Evolutionary conservation across 768 basidiomycete genomes (phyloP), one percentile per base, ranked within the genome.

Genomic region (Paxillus rubicundulus): DNA sequence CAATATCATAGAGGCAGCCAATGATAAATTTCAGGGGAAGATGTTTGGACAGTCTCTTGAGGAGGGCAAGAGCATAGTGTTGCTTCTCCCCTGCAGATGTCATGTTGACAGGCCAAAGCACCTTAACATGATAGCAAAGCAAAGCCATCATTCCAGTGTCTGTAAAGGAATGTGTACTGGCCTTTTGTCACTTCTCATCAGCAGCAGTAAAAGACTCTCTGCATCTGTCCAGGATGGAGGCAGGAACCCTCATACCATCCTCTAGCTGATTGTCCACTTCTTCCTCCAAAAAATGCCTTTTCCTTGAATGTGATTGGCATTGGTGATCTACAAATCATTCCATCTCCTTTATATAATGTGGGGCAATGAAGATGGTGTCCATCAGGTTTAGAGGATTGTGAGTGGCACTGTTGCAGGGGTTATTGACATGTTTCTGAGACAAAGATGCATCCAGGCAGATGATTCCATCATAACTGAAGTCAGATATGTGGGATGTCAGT

Each of bases 61-160:
- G 20, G 8, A 51, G 13, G 1, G 59, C 34, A 14, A 60, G 52
- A 24, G 58, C 53, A 30, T 60, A 59, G 21, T 55, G 45, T 30
- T 60, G 59, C 30, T 53, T 50, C 45, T 60, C 59, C 21, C 58
- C 59, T 9, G 46, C 34, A 2, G 53, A 47, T 9, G 13, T 55
- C 72, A 77, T n/a, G n/a, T n/a, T n/a, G n/a, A n/a, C n/a, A n/a
- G n/a, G n/a, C n/a, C n/a, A n/a, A n/a, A n/a, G n/a, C n/a, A 37
- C 37, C 14, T 10, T 5, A 37, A n/a, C 67, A 32, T 77, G 74
- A 1, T 66, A 55, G 52, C 73, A 75, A 2, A 72, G 65, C 2
- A 74, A 50, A 0, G 69, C 69, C 67, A 75, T 74, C 27, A 72
- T 45, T 0, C 74, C 72, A 12, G 54, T 61, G 37, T 70, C 64